Percentiles rank a stretch among this genome's conserved stretches.
These are phyloP conservation scores for Chamaecrista fasciculata DNA, from an alignment of 306 rosid species.

Conservation along the genomic window DNA sequence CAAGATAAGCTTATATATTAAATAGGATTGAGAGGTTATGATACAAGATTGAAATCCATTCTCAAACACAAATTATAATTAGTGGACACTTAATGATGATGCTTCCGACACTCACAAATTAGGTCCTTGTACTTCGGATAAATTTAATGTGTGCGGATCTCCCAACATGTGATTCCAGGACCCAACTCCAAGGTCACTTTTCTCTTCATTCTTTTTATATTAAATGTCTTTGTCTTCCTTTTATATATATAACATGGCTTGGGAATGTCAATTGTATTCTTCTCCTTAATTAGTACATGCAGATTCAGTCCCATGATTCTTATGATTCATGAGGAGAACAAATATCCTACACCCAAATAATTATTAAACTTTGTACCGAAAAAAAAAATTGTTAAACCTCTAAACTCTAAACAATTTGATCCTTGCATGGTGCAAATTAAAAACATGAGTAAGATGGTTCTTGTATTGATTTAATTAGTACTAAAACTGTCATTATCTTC, in stretches of 20 bases:
- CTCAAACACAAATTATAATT: conserved; percentile 16
- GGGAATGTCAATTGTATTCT: conserved; percentile 15
- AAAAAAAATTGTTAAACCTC: too few relatives aligned
- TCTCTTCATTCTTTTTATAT: not conserved
- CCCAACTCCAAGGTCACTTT: conserved; percentile 25
- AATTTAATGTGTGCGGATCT: conserved; percentile 33
- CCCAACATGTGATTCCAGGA: conserved; percentile 38
- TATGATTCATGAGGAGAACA: too few relatives aligned
- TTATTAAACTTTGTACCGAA: too few relatives aligned
- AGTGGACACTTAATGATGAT: conserved; percentile 41
- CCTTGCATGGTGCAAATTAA: too few relatives aligned
- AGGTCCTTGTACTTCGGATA: conserved; percentile 32
- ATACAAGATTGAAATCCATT: not conserved
- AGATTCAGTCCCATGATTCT: too few relatives aligned
- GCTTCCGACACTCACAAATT: conserved; percentile 43
- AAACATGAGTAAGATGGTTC: too few relatives aligned
- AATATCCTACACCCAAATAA: too few relatives aligned
- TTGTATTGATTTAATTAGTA: too few relatives aligned
- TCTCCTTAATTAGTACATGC: too few relatives aligned
- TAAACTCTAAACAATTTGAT: too few relatives aligned
- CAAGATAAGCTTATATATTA: conserved; percentile 30
- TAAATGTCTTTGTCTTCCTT: conserved; percentile 9
- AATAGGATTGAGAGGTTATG: conserved; percentile 28
- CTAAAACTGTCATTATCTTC: not conserved
- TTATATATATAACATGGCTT: conserved; percentile 15